phyloP scores from a whole-genome alignment of 1,284 basidiomycete species.

The Thelephora terrestris region DNA sequence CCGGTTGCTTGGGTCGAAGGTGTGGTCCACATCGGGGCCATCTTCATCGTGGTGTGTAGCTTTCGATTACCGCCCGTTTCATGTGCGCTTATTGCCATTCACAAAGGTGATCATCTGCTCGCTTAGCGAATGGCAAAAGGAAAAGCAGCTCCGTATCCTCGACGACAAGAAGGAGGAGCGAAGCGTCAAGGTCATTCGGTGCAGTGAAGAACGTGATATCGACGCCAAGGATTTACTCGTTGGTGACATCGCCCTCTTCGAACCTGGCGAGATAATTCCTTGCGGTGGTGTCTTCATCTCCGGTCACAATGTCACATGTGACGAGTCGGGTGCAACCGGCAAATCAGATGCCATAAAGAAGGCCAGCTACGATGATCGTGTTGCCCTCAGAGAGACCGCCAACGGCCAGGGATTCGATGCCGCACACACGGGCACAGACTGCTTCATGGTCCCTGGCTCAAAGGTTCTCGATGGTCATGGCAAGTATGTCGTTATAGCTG shows the following conservation, averaged over 20 bases:
- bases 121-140: slow-evolving; percentile 94
- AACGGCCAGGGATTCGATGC: slow-evolving; percentile 20
- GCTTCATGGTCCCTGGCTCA: slow-evolving; percentile 89
- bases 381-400: slow-evolving; percentile 28
- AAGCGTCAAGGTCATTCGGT: slow-evolving; percentile 84
- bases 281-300: slow-evolving; percentile 92
- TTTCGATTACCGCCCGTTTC: slow-evolving; percentile 1
- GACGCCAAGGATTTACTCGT: slow-evolving; percentile 90
- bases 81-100: slow-evolving; percentile 1
- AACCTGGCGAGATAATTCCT: slow-evolving; percentile 93
- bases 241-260: slow-evolving; percentile 85
- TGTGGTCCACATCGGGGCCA: slow-evolving; percentile 90
- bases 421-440: slow-evolving; percentile 63
- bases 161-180: slow-evolving; percentile 97
- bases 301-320: slow-evolving; percentile 92
- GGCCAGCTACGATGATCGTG: slow-evolving; percentile 69
- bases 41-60: slow-evolving; percentile 64
- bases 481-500: slow-evolving; percentile 84
- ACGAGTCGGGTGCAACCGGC: slow-evolving; percentile 94
- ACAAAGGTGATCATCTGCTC: slow-evolving; percentile 74
- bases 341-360: slow-evolving; percentile 96
- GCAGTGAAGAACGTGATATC: slow-evolving; percentile 70
- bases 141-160: slow-evolving; percentile 86
- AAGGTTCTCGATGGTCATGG: slow-evolving; percentile 96
- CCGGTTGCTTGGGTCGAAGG: slow-evolving; percentile 97